Percentiles rank a stretch among this genome's conserved stretches.
Conservation (phyloP, 1,284 basidiomycete species). For the Phenoliferia sp. region DNA sequence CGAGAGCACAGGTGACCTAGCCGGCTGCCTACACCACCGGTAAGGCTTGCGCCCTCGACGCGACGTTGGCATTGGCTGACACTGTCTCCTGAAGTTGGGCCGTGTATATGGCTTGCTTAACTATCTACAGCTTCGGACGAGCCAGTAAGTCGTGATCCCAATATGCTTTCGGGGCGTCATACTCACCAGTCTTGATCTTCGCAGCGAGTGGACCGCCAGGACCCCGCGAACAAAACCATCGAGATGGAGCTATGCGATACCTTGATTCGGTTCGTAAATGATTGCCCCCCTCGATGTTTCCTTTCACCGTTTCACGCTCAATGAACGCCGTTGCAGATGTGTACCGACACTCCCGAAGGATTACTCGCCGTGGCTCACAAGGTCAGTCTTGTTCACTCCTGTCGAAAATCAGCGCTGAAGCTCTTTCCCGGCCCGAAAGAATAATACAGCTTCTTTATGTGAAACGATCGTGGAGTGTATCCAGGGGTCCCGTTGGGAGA, state of each 20-base stretch:
- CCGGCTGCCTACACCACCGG: constrained; percentile 30
- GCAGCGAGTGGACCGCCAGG: constrained; percentile 21
- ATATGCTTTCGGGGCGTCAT: no score
- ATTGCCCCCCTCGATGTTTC: background rate
- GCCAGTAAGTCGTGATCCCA: constrained; percentile 6
- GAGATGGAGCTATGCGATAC: constrained; percentile 21
- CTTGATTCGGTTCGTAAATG: constrained; percentile 21
- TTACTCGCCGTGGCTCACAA: constrained; percentile 25
- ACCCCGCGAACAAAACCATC: constrained; percentile 10
- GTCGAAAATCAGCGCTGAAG: background rate
- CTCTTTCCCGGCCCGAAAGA: background rate
- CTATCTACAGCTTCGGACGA: constrained; percentile 29
- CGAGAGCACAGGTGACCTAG: constrained; percentile 28
- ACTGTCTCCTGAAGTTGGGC: no score
- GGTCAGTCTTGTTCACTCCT: background rate
- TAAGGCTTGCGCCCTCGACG: no score
- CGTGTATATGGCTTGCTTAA: constrained; percentile 29
- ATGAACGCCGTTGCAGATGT: constrained; percentile 13
- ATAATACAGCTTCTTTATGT: constrained; percentile 6
- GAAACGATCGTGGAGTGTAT: constrained; percentile 28
- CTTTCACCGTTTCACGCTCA: background rate
- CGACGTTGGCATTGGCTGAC: no score
- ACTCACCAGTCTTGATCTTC: background rate
- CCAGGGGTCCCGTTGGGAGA: constrained; percentile 28
- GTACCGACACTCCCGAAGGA: constrained; percentile 28